These are phyloP conservation scores for Lecanicillium sp. DNA, from an alignment of 2,329 filamentous ascomycete genomes.

Conservation along the genomic window DNA sequence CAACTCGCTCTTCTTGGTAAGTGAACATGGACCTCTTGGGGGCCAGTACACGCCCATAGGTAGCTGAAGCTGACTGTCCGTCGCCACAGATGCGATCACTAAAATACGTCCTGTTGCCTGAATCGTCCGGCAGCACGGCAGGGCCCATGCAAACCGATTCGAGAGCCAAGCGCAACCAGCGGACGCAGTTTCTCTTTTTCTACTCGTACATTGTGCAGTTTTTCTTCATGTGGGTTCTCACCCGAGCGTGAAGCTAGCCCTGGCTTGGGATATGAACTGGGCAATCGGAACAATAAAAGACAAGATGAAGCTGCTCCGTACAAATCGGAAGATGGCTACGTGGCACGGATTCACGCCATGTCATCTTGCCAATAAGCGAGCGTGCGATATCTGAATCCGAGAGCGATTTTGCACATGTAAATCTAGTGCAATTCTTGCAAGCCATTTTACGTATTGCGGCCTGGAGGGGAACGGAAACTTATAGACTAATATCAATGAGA, in stretches of 20 bases:
- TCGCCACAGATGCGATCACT: conserved; percentile 70
- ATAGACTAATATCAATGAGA: conserved; percentile 5
- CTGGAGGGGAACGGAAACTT: too few species aligned
- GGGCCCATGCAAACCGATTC: conserved; percentile 64
- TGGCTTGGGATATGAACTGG: too few species aligned
- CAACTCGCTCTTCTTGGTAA: conserved; percentile 89
- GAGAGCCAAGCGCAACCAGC: conserved; percentile 74
- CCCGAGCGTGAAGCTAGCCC: conserved; percentile 26
- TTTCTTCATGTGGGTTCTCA: conserved; percentile 80
- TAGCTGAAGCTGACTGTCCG: conserved; percentile 8
- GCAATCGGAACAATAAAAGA: too few species aligned
- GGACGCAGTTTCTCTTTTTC: conserved; percentile 86
- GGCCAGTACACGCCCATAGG: too few species aligned
- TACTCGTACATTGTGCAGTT: conserved; percentile 95
- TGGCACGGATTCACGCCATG: too few species aligned
- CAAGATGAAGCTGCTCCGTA: too few species aligned
- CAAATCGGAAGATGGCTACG: too few species aligned
- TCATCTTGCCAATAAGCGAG: too few species aligned
- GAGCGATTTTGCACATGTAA: too few species aligned
- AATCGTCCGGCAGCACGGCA: conserved; percentile 59
- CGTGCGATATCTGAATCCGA: too few species aligned
- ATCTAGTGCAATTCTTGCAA: too few species aligned
- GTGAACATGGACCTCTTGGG: conserved; percentile 22
- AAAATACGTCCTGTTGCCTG: conserved; percentile 90
- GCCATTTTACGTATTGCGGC: too few species aligned